phyloP scores from a whole-genome alignment of 164 flowering plant genomes.

The Aristolochia contorta region DNA sequence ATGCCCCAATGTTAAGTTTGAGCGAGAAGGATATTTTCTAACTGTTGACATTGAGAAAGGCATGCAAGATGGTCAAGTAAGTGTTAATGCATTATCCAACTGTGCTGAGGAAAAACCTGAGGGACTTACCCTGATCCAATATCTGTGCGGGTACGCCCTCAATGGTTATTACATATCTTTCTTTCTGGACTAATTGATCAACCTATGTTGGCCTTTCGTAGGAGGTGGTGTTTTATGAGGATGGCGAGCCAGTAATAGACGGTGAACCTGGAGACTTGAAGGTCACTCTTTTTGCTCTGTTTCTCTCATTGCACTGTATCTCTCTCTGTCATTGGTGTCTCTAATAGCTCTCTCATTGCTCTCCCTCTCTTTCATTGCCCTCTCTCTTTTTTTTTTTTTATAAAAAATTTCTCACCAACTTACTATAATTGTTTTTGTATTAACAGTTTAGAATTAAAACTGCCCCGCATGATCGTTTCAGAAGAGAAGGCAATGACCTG shows the following conservation, averaged over 20 bases:
- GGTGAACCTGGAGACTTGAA: slow-evolving; percentile 96
- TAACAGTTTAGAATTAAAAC: slow-evolving; percentile 80
- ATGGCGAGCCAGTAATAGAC: slow-evolving; percentile 91
- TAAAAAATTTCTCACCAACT: not conserved
- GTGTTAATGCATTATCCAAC: slow-evolving; percentile 9
- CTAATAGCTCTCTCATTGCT: no score
- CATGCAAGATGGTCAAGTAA: slow-evolving; percentile 96
- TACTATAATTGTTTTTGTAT: slow-evolving; percentile 2
- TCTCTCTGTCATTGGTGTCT: no score
- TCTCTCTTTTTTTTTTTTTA: not conserved
- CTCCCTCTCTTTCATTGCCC: no score
- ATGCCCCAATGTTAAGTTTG: slow-evolving; percentile 92
- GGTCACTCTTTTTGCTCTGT: slow-evolving; percentile 23
- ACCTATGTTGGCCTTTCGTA: slow-evolving; percentile 17
- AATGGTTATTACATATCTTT: no score
- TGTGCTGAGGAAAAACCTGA: no score
- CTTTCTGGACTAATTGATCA: no score
- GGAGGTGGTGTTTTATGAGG: slow-evolving; percentile 93
- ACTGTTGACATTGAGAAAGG: slow-evolving; percentile 99
- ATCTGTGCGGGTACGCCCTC: no score
- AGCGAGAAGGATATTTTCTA: slow-evolving; percentile 73
- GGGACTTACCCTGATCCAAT: no score
- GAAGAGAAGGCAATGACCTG: slow-evolving; percentile 90
- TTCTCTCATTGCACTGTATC: no score
- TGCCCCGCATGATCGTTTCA: slow-evolving; percentile 84